A percentile compares a stretch with the other conserved stretches of the same genome.
Conservation (phyloP, 2,329 filamentous ascomycete species). For the Clathrospora elynae region DNA sequence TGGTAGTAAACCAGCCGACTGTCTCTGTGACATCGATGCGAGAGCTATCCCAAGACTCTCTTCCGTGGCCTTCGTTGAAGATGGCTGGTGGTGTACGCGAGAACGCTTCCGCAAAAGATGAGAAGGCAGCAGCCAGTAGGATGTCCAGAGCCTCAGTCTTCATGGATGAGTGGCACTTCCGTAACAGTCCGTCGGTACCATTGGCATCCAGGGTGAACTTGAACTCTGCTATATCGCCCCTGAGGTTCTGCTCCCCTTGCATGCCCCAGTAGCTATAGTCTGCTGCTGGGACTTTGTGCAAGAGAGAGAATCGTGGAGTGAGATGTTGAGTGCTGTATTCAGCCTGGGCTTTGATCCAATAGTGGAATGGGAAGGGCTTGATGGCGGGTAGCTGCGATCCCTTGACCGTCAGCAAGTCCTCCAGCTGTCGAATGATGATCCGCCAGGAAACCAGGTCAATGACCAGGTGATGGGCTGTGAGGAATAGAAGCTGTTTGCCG, state of each 20-base stretch:
- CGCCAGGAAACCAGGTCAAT: slow-evolving; percentile 54
- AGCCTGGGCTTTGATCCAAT: slow-evolving; percentile 14
- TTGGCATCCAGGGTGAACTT: neutral
- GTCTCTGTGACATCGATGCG: slow-evolving; percentile 21
- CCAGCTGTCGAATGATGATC: slow-evolving; percentile 49
- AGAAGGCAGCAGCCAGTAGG: neutral
- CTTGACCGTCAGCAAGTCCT: slow-evolving; percentile 22
- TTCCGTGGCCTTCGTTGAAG: slow-evolving; percentile 21
- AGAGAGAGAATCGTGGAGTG: neutral
- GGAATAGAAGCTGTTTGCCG: slow-evolving; percentile 20
- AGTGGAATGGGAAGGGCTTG: slow-evolving; percentile 13
- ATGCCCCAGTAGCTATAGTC: slow-evolving; percentile 8
- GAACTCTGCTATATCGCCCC: slow-evolving; percentile 4
- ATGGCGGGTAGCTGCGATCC: neutral
- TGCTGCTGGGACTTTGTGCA: slow-evolving; percentile 2
- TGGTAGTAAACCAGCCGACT: slow-evolving; percentile 27
- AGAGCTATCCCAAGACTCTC: slow-evolving; percentile 30
- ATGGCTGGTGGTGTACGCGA: neutral
- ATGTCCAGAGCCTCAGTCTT: neutral
- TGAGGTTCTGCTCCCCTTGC: slow-evolving; percentile 4
- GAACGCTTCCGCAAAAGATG: neutral
- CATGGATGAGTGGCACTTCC: neutral
- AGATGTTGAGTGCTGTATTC: slow-evolving; percentile 1
- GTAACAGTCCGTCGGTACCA: neutral
- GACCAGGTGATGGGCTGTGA: slow-evolving; percentile 37